These are phyloP conservation scores for Coniochaeta sp. DNA, from an alignment of 2,329 filamentous ascomycete species.

Conservation along the genomic window DNA sequence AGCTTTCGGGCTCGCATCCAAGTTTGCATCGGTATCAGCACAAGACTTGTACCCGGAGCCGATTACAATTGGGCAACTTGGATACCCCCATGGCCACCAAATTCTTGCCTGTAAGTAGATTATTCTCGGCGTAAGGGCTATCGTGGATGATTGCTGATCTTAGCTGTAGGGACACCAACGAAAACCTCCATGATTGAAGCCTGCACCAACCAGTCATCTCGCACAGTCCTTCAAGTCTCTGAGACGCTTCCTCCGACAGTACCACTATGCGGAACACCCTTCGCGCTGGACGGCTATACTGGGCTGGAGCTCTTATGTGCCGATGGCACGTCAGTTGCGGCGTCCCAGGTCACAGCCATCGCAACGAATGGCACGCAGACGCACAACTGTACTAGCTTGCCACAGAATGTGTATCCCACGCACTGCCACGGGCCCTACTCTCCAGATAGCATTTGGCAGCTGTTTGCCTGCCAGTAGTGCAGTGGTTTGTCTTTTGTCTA, in stretches of 20 bases:
- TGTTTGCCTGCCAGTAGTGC: constrained; percentile 5
- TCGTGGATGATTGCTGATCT: no score
- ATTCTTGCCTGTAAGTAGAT: background rate
- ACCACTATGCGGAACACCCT: constrained; percentile 8
- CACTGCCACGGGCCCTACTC: background rate
- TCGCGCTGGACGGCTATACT: constrained; percentile 6
- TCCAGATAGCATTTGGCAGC: constrained; percentile 4
- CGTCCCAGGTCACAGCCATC: constrained; percentile 8
- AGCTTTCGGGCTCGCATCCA: background rate
- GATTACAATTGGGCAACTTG: constrained; percentile 1
- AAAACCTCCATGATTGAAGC: constrained; percentile 6
- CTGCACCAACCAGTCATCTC: constrained; percentile 3
- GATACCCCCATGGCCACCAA: background rate
- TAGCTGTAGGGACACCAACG: constrained; percentile 6
- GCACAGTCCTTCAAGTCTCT: constrained; percentile 5
- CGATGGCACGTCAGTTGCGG: background rate
- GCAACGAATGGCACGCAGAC: constrained; percentile 9
- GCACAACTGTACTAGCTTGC: constrained; percentile 4
- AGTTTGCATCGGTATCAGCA: background rate
- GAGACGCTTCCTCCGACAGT: constrained; percentile 4
- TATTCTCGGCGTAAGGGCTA: no score
- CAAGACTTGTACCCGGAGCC: constrained; percentile 1
- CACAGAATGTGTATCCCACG: background rate
- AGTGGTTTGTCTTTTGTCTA: background rate
- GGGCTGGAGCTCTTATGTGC: constrained; percentile 7